These are phyloP conservation scores for Mycena alexandri DNA, from an alignment of 768 basidiomycete species.

Conservation along the genomic window DNA sequence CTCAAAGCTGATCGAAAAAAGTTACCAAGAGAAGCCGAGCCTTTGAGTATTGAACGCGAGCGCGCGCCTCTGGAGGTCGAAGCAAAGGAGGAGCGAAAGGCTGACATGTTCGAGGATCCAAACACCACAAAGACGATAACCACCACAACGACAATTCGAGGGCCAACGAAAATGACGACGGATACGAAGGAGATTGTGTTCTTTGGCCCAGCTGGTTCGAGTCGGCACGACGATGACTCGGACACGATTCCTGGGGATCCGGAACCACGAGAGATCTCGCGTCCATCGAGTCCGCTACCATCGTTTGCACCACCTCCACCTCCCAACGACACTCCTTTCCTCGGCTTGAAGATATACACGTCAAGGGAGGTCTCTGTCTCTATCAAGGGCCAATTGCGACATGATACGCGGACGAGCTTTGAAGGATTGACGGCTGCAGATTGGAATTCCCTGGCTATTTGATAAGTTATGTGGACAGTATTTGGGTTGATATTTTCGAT, in stretches of 20 bases:
- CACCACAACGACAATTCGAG: constrained; percentile 24
- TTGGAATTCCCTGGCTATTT: constrained; percentile 25
- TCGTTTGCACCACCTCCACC: neutral
- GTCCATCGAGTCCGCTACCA: constrained; percentile 9
- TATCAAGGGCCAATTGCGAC: constrained; percentile 41
- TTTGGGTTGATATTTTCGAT: neutral
- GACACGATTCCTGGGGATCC: neutral
- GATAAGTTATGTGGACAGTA: too few relatives aligned
- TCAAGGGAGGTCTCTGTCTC: constrained; percentile 33
- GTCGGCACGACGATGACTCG: constrained; percentile 8
- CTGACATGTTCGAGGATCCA: neutral
- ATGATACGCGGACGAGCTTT: constrained; percentile 32
- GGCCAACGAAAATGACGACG: constrained; percentile 24
- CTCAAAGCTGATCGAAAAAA: constrained; percentile 16
- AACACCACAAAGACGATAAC: constrained; percentile 27
- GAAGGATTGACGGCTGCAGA: constrained; percentile 24
- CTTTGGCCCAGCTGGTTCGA: constrained; percentile 14
- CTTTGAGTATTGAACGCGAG: too few relatives aligned
- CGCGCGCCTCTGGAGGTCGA: too few relatives aligned
- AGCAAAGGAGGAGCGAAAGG: too few relatives aligned
- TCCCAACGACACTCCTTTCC: constrained; percentile 28
- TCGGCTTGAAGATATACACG: constrained; percentile 42
- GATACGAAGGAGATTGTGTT: constrained; percentile 34
- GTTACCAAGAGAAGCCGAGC: too few relatives aligned
- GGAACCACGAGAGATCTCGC: neutral